phyloP scores from a whole-genome alignment of 768 basidiomycete genomes.

The Gymnopilus junonius region DNA sequence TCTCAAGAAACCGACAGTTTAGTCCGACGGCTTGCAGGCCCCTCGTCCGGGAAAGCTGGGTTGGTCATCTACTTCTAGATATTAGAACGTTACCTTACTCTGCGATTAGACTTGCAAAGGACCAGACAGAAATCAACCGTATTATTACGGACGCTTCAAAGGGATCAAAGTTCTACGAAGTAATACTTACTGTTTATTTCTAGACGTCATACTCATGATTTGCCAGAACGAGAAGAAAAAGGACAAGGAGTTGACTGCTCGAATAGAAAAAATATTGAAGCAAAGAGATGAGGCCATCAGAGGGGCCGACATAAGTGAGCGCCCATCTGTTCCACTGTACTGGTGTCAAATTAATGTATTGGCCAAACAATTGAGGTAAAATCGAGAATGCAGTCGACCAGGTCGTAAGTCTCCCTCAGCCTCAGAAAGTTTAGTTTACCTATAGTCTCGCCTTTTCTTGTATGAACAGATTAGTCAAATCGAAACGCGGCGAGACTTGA shows the following conservation, averaged over 20 bases:
- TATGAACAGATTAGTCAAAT: conserved; percentile 62
- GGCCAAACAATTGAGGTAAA: conserved; percentile 43
- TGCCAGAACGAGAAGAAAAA: conserved; percentile 86
- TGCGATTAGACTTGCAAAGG: conserved; percentile 66
- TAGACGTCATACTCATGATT: background rate
- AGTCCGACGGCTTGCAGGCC: conserved; percentile 81
- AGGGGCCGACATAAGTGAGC: conserved; percentile 61
- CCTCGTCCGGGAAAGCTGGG: conserved; percentile 91
- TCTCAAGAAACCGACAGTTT: conserved; percentile 75
- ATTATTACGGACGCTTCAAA: conserved; percentile 91
- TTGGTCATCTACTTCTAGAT: conserved; percentile 38
- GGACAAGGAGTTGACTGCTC: conserved; percentile 81
- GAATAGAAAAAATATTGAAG: conserved; percentile 72
- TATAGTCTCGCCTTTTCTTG: background rate
- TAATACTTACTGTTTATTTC: conserved; percentile 28
- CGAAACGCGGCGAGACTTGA: conserved; percentile 77
- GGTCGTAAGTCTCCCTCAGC: conserved; percentile 46
- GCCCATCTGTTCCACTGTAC: conserved; percentile 8
- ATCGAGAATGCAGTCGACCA: conserved; percentile 72
- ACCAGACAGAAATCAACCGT: conserved; percentile 84
- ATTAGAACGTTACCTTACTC: background rate
- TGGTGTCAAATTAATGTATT: conserved; percentile 14
- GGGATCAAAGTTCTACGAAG: conserved; percentile 93
- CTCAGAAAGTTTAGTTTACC: background rate
- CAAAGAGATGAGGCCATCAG: conserved; percentile 61